Conservation (phyloP, 495 filamentous ascomycete genomes). For the Xylaria curta region DNA sequence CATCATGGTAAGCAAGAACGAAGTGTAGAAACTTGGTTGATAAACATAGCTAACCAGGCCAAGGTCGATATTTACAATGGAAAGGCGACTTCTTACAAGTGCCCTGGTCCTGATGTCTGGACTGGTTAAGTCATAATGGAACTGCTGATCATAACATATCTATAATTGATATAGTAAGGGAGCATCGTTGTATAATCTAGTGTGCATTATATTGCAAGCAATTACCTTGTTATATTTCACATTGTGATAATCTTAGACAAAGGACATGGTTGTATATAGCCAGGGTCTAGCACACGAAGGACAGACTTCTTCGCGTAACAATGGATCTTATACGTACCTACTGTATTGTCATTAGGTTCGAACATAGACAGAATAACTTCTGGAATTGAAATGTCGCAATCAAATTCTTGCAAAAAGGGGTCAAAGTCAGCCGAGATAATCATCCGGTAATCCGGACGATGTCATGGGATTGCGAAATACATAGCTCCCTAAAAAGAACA, state of each 20-base stretch:
- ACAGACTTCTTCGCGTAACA: no score
- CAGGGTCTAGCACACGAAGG: no score
- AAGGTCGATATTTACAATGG: slow-evolving; percentile 56
- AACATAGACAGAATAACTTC: no score
- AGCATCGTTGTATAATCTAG: neutral
- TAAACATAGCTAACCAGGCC: slow-evolving; percentile 13
- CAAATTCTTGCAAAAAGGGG: no score
- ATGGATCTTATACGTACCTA: no score
- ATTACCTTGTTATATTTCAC: neutral
- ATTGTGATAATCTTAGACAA: neutral
- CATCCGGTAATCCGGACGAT: no score
- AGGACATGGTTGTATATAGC: no score
- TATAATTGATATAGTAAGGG: neutral
- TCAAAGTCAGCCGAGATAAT: no score
- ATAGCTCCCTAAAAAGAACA: no score
- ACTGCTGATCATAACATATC: neutral
- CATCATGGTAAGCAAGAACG: slow-evolving; percentile 49
- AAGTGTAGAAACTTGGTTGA: neutral
- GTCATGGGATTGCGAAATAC: no score
- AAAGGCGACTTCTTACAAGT: slow-evolving; percentile 55
- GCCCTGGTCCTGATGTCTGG: slow-evolving; percentile 60
- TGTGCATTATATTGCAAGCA: neutral
- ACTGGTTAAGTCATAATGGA: slow-evolving; percentile 37
- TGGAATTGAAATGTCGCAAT: no score
- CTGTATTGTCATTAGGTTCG: no score